Conservation (phyloP, 768 basidiomycete species). For the Mycena capillaripes region DNA sequence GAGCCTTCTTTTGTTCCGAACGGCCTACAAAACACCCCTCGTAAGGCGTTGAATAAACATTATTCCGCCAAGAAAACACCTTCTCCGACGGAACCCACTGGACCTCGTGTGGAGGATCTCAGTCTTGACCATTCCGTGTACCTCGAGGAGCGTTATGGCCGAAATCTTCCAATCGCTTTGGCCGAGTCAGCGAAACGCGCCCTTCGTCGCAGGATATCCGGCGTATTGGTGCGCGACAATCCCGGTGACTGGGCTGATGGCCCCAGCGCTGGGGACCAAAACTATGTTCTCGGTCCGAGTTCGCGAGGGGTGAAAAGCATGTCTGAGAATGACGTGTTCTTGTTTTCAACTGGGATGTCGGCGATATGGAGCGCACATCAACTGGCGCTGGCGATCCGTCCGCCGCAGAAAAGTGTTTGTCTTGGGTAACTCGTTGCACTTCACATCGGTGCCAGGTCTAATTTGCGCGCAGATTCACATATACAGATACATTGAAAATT, state of each 20-base stretch:
- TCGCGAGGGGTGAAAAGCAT: slow-evolving; percentile 77
- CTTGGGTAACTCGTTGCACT: slow-evolving; percentile 78
- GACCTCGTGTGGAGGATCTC: slow-evolving; percentile 58
- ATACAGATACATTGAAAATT: slow-evolving; percentile 94
- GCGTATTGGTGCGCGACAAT: slow-evolving; percentile 79
- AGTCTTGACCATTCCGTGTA: slow-evolving; percentile 78
- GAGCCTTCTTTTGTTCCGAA: slow-evolving; percentile 44
- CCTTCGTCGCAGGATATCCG: slow-evolving; percentile 90
- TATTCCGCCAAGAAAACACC: slow-evolving; percentile 60
- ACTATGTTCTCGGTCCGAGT: slow-evolving; percentile 70
- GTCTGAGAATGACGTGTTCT: slow-evolving; percentile 89
- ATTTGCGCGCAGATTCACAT: slow-evolving; percentile 81
- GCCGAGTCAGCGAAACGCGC: slow-evolving; percentile 89
- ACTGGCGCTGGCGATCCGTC: slow-evolving; percentile 66
- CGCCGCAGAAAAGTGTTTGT: slow-evolving; percentile 86
- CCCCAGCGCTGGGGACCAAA: slow-evolving; percentile 58
- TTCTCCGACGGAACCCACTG: slow-evolving; percentile 10
- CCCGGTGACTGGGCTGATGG: slow-evolving; percentile 51
- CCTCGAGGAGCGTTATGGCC: slow-evolving; percentile 95
- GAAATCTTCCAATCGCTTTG: slow-evolving; percentile 83
- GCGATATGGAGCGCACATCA: slow-evolving; percentile 95
- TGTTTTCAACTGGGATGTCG: slow-evolving; percentile 91
- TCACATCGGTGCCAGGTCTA: neutral
- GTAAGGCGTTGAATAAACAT: slow-evolving; percentile 68
- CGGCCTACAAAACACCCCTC: slow-evolving; percentile 40